These are phyloP conservation scores for Astragalus membranaceus DNA, from an alignment of 306 rosid genomes.

Conservation along the genomic window DNA sequence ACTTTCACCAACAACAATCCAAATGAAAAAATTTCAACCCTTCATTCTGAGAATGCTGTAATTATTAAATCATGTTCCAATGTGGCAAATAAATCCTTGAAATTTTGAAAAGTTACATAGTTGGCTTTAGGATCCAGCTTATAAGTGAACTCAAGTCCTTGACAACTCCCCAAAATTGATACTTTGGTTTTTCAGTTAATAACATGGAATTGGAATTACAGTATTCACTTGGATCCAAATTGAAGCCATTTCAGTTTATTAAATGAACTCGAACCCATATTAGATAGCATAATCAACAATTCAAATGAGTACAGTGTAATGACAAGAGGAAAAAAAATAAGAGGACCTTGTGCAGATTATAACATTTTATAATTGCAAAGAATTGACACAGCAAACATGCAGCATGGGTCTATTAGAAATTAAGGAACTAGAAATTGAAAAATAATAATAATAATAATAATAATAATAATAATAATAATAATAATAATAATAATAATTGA, in stretches of 20 bases:
- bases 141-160: background rate
- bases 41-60: no score
- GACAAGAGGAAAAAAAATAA: background rate
- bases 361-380: background rate
- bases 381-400: background rate
- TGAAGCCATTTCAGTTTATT: background rate
- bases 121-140: constrained; percentile 3
- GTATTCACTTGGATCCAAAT: background rate
- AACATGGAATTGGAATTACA: background rate
- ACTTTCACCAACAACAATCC: background rate
- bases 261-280: background rate
- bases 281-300: background rate
- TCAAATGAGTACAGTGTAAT: background rate
- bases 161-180: background rate
- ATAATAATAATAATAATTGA: background rate
- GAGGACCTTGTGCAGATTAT: background rate
- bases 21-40: no score
- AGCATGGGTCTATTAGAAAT: background rate
- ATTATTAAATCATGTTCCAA: background rate
- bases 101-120: background rate
- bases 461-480: background rate
- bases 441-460: background rate
- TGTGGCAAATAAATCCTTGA: background rate
- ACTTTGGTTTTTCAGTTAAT: background rate
- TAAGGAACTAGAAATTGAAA: background rate